These are phyloP conservation scores for Acacia crassicarpa DNA, from an alignment of 306 rosid species.

Conservation along the genomic window DNA sequence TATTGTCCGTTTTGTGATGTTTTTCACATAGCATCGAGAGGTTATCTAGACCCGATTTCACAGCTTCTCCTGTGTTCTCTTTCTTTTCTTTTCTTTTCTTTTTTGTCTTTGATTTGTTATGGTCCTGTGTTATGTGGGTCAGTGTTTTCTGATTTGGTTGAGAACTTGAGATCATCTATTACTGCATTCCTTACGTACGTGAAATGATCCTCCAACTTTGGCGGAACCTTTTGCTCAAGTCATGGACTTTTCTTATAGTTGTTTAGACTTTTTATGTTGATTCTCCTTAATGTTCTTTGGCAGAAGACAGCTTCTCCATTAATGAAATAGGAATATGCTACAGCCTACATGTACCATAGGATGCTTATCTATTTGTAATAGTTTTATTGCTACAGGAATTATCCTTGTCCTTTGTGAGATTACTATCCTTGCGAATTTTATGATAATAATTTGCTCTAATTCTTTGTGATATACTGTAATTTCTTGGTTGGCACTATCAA, in stretches of 20 bases:
- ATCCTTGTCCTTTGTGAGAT: neutral
- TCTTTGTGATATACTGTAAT: neutral
- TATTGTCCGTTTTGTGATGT: too few relatives aligned
- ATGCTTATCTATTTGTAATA: neutral
- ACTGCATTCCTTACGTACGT: neutral
- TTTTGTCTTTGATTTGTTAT: neutral
- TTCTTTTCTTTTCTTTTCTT: neutral
- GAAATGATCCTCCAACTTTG: neutral
- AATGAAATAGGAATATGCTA: neutral
- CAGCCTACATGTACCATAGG: neutral
- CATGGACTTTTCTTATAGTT: neutral
- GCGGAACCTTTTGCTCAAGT: neutral
- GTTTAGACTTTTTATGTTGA: neutral
- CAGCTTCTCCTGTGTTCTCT: neutral
- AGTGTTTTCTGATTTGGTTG: neutral
- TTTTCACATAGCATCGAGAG: too few relatives aligned
- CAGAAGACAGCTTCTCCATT: neutral
- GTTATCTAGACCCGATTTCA: too few relatives aligned
- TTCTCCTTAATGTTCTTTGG: neutral
- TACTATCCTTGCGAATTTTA: neutral
- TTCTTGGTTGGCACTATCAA: neutral
- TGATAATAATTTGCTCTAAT: neutral
- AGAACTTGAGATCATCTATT: neutral
- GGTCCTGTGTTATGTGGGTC: neutral
- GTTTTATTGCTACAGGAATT: slow-evolving; percentile 5